Percentiles rank a stretch among this genome's conserved stretches.
Conservation (phyloP, 2,329 filamentous ascomycete species). For the Clonostachys byssicola region DNA sequence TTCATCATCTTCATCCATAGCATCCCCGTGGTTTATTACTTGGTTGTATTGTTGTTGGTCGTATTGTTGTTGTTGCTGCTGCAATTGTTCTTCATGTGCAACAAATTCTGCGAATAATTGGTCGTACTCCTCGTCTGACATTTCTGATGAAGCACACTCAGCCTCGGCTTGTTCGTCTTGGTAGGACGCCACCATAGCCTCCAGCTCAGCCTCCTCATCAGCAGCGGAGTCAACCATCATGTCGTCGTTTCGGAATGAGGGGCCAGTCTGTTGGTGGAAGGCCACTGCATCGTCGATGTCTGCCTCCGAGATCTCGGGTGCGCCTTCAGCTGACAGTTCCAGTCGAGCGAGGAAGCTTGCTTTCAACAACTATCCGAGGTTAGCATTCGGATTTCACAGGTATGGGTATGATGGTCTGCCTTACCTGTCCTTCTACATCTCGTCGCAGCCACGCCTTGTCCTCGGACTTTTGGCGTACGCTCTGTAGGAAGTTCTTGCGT, state of each 20-base stretch:
- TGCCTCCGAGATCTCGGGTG: constrained; percentile 36
- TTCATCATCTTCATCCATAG: neutral
- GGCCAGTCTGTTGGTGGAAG: constrained; percentile 16
- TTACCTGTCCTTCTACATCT: constrained; percentile 55
- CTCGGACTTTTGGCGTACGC: constrained; percentile 55
- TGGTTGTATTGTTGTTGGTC: no score
- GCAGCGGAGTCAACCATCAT: constrained; percentile 42
- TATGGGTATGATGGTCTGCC: neutral
- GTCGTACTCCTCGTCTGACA: constrained; percentile 58
- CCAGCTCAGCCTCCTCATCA: constrained; percentile 52
- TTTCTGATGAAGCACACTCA: constrained; percentile 23
- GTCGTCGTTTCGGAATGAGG: constrained; percentile 30
- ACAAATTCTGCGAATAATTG: constrained; percentile 47
- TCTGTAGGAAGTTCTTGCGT: constrained; percentile 65
- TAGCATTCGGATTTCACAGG: neutral
- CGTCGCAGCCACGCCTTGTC: constrained; percentile 56
- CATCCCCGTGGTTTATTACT: neutral
- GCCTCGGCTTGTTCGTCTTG: constrained; percentile 18
- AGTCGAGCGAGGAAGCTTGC: constrained; percentile 24
- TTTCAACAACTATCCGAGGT: constrained; percentile 22
- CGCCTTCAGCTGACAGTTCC: constrained; percentile 24
- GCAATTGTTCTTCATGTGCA: constrained; percentile 14
- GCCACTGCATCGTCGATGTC: constrained; percentile 47
- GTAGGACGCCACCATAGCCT: constrained; percentile 49
- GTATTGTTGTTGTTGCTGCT: no score